Percentiles rank a stretch among this genome's conserved stretches.
These are phyloP conservation scores for Dianthus caryophyllus DNA, from an alignment of 148 eudicot species.

Conservation along the genomic window DNA sequence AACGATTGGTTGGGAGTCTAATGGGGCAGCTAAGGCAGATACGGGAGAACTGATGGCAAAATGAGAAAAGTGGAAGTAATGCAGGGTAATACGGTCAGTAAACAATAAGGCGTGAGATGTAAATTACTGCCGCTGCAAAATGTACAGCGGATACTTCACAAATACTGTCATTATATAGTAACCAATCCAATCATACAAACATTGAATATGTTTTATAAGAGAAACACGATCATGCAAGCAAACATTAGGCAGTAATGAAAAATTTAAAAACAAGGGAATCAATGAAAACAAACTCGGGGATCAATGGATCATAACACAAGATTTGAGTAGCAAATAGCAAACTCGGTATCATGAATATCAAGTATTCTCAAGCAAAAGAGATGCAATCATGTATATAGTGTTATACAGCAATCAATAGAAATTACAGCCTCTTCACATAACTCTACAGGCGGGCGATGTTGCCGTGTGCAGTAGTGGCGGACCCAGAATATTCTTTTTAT, in stretches of 20 bases:
- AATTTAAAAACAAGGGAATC: no score
- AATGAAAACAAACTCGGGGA: not conserved
- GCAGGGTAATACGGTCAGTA: not conserved
- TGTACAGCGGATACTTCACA: not conserved
- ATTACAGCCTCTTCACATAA: slow-evolving; percentile 16
- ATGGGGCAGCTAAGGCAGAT: not conserved
- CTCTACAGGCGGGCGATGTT: not conserved
- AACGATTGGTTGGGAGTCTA: not conserved
- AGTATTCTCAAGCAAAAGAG: slow-evolving; percentile 10
- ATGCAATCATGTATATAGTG: not conserved
- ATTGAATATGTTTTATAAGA: not conserved
- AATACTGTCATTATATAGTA: not conserved
- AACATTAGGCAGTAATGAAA: not conserved
- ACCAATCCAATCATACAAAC: not conserved
- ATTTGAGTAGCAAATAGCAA: slow-evolving; percentile 4
- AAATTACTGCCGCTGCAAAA: not conserved
- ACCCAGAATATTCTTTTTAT: no score
- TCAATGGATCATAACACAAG: not conserved
- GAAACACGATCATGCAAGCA: slow-evolving; percentile 1
- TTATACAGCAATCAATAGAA: slow-evolving; percentile 6
- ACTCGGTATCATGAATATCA: slow-evolving; percentile 1
- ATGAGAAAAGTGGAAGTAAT: not conserved
- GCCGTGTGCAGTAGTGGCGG: not conserved
- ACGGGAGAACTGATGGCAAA: no score
- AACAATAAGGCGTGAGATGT: not conserved